Evolutionary conservation across 148 eudicot species (phyloP).

Genomic region (Rhododendron vialii): DNA sequence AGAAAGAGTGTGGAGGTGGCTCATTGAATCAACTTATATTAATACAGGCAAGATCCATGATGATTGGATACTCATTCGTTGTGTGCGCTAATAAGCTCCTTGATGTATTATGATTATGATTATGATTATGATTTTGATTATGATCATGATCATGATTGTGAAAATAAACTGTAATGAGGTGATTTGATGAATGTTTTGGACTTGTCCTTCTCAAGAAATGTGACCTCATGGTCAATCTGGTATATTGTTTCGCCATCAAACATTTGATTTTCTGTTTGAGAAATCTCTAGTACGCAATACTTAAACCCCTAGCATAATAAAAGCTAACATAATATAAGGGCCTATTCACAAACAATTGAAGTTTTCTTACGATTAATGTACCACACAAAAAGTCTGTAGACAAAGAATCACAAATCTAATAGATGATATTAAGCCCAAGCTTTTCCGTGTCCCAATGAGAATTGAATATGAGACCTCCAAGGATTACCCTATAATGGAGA

Average conservation of each 20-base stretch:
- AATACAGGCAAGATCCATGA: constrained; percentile 15
- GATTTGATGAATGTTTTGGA: not conserved
- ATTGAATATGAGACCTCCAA: not conserved
- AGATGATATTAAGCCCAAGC: not conserved
- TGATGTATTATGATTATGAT: not conserved
- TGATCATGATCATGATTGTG: not conserved
- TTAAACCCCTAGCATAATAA: not conserved
- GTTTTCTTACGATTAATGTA: not conserved
- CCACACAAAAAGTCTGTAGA: not conserved
- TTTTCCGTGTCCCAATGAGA: not conserved
- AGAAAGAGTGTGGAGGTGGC: constrained; percentile 60
- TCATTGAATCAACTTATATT: constrained; percentile 14
- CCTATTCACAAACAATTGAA: not conserved
- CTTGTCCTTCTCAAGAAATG: not conserved
- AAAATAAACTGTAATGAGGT: not conserved
- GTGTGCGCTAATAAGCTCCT: constrained; percentile 1
- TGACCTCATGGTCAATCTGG: not conserved
- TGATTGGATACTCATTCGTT: not conserved
- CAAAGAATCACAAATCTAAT: not conserved
- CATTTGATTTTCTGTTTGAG: not conserved
- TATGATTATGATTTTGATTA: not conserved
- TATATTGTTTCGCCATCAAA: not conserved
- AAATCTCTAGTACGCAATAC: not conserved
- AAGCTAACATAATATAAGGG: not conserved
- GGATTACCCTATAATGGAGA: not conserved